Base-by-base conservation (phyloP, 768 basidiomycete genomes). In the Lentinula sp. region DNA sequence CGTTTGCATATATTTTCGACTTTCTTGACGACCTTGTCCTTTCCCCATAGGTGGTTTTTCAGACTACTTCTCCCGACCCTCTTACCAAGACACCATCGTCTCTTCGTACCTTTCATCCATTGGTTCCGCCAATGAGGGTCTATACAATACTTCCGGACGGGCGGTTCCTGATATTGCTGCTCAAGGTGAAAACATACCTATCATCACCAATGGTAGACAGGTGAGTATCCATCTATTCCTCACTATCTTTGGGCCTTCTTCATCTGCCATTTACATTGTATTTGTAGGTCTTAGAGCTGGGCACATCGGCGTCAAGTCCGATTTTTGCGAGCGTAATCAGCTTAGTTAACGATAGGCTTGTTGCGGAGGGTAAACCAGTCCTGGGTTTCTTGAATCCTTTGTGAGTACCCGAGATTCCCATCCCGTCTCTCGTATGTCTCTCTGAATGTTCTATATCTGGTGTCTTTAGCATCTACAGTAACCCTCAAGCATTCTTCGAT, bases 271-370 rank as follows among this genome's bases (percentile, higher is more conserved):
- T 61, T 2, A 28, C 28, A 28, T 28, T 28, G 2, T 28, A 28
- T 7, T 46, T 18, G 8, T 9, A 51, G 35, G 50, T 16, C n/a
- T 49, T 61, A 0, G 69, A 76, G 39, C 69, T 56, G 4, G 84
- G 84, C 42, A 84, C 83, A 5, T 81, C 80, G 6, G 77, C 77
- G 15, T 54, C 80, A 0, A 59, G 75, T n/a, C 82, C 82, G 0
- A 76, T 79, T 5, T 80, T 84, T 62, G 74, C 81, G 0, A 73
- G 73, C 32, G 69, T 82, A 57, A 69, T 82, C 23, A 70, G 77
- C 0, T 73, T 82, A 64, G 66, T 83, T 37, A 81, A 82, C 53
- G 74, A 79, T 46, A 75, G 73, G 2, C 74, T 77, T 13, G 55
- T 79, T n/a, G 67, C 59, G 6, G 71, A 67, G 0, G 72, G 73